Conservation (phyloP, 1,139 yeast genomes). For the Hyphopichia buzzinii region DNA sequence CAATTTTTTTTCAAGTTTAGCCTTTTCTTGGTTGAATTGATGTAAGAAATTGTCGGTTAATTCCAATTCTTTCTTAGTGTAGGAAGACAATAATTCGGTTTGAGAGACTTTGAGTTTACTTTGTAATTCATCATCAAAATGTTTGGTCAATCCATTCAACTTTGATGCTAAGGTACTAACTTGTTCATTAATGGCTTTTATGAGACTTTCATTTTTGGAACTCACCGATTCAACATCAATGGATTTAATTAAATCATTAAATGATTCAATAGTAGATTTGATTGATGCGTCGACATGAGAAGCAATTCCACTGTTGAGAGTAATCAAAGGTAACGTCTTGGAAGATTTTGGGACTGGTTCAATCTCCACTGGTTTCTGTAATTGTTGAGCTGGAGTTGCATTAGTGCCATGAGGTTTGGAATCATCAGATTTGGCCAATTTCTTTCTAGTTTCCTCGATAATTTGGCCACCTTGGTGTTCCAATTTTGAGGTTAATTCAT, state of each 20-base stretch:
- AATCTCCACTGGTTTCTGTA: constrained; percentile 42
- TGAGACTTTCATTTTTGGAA: constrained; percentile 26
- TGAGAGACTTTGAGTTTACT: constrained; percentile 38
- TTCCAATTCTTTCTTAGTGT: constrained; percentile 54
- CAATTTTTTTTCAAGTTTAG: constrained; percentile 62
- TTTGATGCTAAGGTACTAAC: constrained; percentile 31
- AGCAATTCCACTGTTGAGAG: constrained; percentile 19
- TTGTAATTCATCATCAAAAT: constrained; percentile 43
- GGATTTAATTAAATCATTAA: constrained; percentile 52
- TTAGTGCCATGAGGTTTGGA: constrained; percentile 13
- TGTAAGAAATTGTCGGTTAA: constrained; percentile 48
- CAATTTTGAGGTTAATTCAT: constrained; percentile 32
- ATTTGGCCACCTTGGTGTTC: constrained; percentile 36
- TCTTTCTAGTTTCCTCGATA: constrained; percentile 37
- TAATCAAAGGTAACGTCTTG: constrained; percentile 36
- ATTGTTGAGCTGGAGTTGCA: constrained; percentile 45
- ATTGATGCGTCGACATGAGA: constrained; percentile 45
- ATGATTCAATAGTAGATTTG: constrained; percentile 43
- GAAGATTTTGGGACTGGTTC: constrained; percentile 34
- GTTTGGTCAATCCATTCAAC: constrained; percentile 34
- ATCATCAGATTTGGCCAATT: constrained; percentile 19
- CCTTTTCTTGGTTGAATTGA: constrained; percentile 54
- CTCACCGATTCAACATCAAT: constrained; percentile 42
- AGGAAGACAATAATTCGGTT: constrained; percentile 54
- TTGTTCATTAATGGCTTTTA: constrained; percentile 31